These are phyloP conservation scores for Lentinula novae-zelandiae DNA, from an alignment of 1,284 basidiomycete species.

Conservation along the genomic window DNA sequence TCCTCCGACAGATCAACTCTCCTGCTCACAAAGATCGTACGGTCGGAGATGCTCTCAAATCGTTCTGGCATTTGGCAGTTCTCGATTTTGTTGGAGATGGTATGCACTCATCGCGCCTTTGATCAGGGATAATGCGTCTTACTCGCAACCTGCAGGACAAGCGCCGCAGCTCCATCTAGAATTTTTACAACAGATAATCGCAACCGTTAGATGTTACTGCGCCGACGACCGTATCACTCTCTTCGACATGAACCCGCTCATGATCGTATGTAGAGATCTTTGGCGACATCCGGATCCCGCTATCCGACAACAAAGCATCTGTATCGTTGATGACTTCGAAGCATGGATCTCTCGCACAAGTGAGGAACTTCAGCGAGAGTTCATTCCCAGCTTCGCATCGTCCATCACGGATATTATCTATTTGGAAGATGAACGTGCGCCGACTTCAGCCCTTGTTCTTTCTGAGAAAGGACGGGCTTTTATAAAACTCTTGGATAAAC, in stretches of 20 bases:
- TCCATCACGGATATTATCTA: constrained; percentile 13
- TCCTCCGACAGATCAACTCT: constrained; percentile 13
- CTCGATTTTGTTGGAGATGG: constrained; percentile 15
- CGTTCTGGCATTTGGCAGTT: constrained; percentile 12
- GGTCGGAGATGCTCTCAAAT: constrained; percentile 6
- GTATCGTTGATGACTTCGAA: constrained; percentile 12
- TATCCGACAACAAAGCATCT: constrained; percentile 8
- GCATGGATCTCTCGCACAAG: constrained; percentile 10
- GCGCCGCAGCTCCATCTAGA: constrained; percentile 8
- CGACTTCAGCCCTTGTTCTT: constrained; percentile 11
- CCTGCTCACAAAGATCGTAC: neutral
- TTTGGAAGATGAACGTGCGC: constrained; percentile 6
- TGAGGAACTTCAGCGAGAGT: constrained; percentile 9
- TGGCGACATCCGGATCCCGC: constrained; percentile 12
- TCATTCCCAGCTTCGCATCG: constrained; percentile 12
- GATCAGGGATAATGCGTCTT: neutral
- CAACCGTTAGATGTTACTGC: constrained; percentile 9
- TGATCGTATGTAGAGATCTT: constrained; percentile 11
- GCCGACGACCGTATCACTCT: constrained; percentile 12
- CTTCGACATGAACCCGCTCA: constrained; percentile 13
- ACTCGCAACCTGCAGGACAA: neutral
- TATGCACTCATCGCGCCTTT: neutral
- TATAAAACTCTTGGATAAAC: constrained; percentile 9
- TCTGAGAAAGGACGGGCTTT: constrained; percentile 11
- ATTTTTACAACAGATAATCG: constrained; percentile 12